Evolutionary conservation across 1,139 yeast genomes (phyloP), one percentile per base, ranked within the genome.

Genomic region (Saccharomyces pastorianus): DNA sequence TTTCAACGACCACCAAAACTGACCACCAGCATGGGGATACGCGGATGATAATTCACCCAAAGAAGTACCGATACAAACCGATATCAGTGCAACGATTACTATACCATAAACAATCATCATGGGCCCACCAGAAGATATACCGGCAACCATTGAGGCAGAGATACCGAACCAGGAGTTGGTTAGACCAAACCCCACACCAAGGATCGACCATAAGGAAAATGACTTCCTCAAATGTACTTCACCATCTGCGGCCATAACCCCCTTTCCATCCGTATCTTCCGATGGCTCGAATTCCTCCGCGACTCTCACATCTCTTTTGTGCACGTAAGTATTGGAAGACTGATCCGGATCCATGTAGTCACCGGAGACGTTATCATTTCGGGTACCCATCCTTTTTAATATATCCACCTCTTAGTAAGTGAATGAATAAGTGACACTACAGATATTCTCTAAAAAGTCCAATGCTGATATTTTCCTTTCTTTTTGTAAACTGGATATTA

Each of bases 151-250:
- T 13, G 85, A 79, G 1, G 85, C 83, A 14, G 85, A 81, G 53
- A 82, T 80, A 56, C 88, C 87, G 57, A 82, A 80, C 88, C 88
- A 83, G 6, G 86, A 82, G 70, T 82, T 83, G 28, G 88, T 83
- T 55, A 84, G 69, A 26, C 87, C 87, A 62, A 84, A 84, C 4
- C 88, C 88, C 56, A 83, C 84, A 56, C 86, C 86, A 27, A 82
- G 63, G 49, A 79, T 70, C 5, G 82, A 77, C 74, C 78, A 77
- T 28, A 78, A 67, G 0, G 80, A 75, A 57, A 76, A 75, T 14
- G 71, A 66, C 56, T 68, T 70, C 49, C 73, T 63, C 56, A 71
- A 53, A 42, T 64, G 67, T 3, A 65, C 65, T 48, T 67, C 71
- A 8, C 60, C 68, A 27, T 44, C 50, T 7, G 28, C 29, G 1